Base-by-base conservation (phyloP, 768 basidiomycete species). In the Thelephora ganbajun region DNA sequence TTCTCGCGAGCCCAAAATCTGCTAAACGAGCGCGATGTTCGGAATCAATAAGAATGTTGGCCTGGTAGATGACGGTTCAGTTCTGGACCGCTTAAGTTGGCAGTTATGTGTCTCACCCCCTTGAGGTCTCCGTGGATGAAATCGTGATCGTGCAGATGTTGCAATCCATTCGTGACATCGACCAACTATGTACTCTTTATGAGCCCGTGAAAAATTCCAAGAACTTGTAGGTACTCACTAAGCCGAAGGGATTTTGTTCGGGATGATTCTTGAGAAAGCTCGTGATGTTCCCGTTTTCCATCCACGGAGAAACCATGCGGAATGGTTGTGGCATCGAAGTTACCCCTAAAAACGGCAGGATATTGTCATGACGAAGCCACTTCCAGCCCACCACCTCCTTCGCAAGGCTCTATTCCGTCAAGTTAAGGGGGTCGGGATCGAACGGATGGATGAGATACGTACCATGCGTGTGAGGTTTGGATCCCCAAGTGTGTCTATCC, bases 331-430 rank as follows among this genome's bases (percentile, higher is more conserved):
- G 43, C n/a, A 44, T 33, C 11, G 47, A 41, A 36, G 50, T 44
- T 7, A 50, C 48, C 13, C 52, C 54, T 13, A 51, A 50, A 19
- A 53, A 53, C 35, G 48, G 41, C 26, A 52, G 19, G 18, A 56
- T 45, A 26, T 52, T 50, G 13, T 46, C 43, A 39, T 56, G 53
- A 14, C 49, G 35, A 6, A 56, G 49, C 6, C 47, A 34, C 22
- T 51, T 54, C 55, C 55, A 56, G 1, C 51, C 46, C 23, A 48
- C 42, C 11, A 54, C 43, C 35, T 56, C 55, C 16, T 47, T 20
- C n/a, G 36, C 44, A 16, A 52, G 45, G 22, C 34, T 33, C 51
- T 52, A 22, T 33, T 30, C 30, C 35, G 34, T 22, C 12, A 3
- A 11, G n/a, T 19, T 11, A 30, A 18, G 26, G 9, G 26, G 9